Evolutionary conservation across 306 rosid genomes (phyloP).

Genomic region (Lotus japonicus): DNA sequence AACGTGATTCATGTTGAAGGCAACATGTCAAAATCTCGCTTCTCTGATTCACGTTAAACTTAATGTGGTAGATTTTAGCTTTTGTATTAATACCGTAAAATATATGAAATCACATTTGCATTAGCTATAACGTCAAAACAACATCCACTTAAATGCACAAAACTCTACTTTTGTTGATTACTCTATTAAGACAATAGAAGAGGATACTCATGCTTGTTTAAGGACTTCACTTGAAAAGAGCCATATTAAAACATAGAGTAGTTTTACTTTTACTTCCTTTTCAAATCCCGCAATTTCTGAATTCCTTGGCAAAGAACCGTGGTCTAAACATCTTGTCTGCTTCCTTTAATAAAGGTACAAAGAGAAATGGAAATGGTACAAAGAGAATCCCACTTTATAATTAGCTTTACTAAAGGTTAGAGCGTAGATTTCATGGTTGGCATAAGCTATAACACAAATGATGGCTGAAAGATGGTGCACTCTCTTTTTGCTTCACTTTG

Average conservation of each 20-base stretch:
- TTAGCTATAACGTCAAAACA: too few species aligned
- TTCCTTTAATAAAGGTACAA: neutral
- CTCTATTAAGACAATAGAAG: neutral
- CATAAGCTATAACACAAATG: neutral
- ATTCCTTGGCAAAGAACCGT: neutral
- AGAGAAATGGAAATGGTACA: neutral
- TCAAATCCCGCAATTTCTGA: too few species aligned
- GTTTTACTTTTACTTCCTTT: neutral
- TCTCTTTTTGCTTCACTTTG: too few species aligned
- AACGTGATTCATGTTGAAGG: too few species aligned
- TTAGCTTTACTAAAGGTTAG: neutral
- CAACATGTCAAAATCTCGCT: too few species aligned
- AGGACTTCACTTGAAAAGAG: neutral
- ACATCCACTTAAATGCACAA: too few species aligned
- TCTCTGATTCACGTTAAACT: too few species aligned
- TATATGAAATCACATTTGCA: too few species aligned
- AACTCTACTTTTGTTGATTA: neutral
- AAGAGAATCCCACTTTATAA: slow-evolving; percentile 7
- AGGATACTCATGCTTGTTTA: neutral
- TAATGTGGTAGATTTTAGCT: too few species aligned
- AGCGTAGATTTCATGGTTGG: neutral
- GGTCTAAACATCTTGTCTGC: neutral
- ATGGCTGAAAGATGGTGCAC: neutral
- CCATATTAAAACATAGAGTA: neutral
- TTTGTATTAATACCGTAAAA: too few species aligned